Conservation (phyloP, 225 moss, liverwort and hornwort genomes). For the Polytrichum commune region DNA sequence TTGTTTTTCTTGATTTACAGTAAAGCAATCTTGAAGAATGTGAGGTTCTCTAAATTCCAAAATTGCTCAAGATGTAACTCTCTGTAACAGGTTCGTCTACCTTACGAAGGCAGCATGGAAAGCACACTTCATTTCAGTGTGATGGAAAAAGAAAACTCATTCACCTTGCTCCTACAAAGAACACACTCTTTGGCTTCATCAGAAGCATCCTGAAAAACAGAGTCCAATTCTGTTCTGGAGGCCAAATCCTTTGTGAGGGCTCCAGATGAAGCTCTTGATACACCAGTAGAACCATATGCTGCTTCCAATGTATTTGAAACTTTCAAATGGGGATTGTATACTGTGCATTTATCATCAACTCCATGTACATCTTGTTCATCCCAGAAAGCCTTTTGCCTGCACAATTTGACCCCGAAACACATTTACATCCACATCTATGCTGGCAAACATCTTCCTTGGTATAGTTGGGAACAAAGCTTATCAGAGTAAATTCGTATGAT, state of each 20-base stretch:
- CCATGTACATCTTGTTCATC: conserved; percentile 33
- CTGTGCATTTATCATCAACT: conserved; percentile 29
- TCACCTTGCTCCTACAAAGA: conserved; percentile 80
- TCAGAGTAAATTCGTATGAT: no score
- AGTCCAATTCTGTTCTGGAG: conserved; percentile 13
- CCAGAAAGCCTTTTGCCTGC: conserved; percentile 83
- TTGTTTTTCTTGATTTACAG: no score
- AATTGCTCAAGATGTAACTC: no score
- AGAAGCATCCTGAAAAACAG: conserved; percentile 18
- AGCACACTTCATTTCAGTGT: no score
- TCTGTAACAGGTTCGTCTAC: no score
- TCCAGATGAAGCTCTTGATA: conserved; percentile 14
- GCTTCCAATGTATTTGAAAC: conserved; percentile 15
- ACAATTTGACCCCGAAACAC: not conserved
- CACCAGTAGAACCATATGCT: conserved; percentile 4
- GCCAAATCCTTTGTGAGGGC: conserved; percentile 2
- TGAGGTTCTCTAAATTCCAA: no score
- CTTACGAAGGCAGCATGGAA: no score
- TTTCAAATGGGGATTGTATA: conserved; percentile 29
- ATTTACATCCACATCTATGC: no score
- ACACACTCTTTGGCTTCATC: conserved; percentile 69
- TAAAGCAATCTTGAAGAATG: no score
- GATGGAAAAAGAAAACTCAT: no score
- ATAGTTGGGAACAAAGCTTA: no score
- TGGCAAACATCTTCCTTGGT: no score